Conservation (phyloP, 1,139 yeast species). For the Saccharomycopsis hybrid region DNA sequence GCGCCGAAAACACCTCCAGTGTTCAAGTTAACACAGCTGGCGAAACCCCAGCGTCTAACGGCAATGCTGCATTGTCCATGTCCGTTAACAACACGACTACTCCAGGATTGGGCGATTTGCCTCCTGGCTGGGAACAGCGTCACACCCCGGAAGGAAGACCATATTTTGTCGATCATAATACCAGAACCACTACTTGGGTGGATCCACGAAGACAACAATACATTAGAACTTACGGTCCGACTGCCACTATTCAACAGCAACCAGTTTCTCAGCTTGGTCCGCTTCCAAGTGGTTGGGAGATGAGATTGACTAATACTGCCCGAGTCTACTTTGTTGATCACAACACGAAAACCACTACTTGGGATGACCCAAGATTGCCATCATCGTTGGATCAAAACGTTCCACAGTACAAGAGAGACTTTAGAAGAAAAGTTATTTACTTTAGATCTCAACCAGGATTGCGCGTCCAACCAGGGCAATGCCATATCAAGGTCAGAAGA, state of each 20-base stretch:
- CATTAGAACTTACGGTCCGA: conserved; percentile 87
- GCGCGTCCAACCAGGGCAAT: conserved; percentile 95
- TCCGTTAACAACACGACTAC: conserved; percentile 91
- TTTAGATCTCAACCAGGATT: conserved; percentile 98
- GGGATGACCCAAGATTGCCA: conserved; percentile 99
- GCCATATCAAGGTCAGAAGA: conserved; percentile 96
- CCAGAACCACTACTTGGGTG: conserved; percentile 99
- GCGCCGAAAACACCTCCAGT: conserved; percentile 25
- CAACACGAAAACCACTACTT: conserved; percentile 96
- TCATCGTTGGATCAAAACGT: conserved; percentile 96
- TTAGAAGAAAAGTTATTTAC: conserved; percentile 92
- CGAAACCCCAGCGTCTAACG: conserved; percentile 44
- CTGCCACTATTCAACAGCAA: conserved; percentile 88
- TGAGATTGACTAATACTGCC: conserved; percentile 97
- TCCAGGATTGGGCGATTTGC: conserved; percentile 92
- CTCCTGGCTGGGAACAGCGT: conserved; percentile 99
- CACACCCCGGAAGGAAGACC: conserved; percentile 98
- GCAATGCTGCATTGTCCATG: conserved; percentile 71
- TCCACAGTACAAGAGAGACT: conserved; percentile 98
- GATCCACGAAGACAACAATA: conserved; percentile 99
- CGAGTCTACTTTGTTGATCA: conserved; percentile 98
- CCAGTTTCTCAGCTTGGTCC: conserved; percentile 98
- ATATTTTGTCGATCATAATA: conserved; percentile 95
- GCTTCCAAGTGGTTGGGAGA: conserved; percentile 98
- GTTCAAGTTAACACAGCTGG: conserved; percentile 31